Conservation (phyloP, 2,329 filamentous ascomycete species). For the Simplicillium sp. region DNA sequence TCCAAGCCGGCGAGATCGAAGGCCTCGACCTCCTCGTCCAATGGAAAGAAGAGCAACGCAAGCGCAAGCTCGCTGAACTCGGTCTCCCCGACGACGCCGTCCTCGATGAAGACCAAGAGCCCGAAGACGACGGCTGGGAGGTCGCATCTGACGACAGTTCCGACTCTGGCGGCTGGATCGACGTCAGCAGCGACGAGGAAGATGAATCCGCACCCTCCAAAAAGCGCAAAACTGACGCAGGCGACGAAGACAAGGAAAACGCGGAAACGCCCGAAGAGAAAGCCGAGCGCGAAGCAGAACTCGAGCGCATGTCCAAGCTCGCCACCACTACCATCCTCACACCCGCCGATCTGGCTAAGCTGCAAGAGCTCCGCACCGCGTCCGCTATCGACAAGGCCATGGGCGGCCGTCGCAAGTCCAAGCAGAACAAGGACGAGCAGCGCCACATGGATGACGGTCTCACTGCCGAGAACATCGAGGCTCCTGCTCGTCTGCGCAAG, state of each 20-base stretch:
- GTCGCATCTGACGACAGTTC: conserved; percentile 49
- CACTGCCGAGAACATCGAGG: conserved; percentile 86
- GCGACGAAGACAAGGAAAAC: conserved; percentile 14
- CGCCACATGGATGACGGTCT: conserved; percentile 80
- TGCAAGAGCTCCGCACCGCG: conserved; percentile 74
- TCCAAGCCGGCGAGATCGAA: conserved; percentile 73
- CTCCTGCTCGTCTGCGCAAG: conserved; percentile 72
- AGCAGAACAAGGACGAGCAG: conserved; percentile 35
- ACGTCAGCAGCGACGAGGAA: conserved; percentile 77
- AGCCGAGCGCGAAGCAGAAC: conserved; percentile 30
- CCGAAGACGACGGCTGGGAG: conserved; percentile 51
- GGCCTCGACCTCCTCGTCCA: conserved; percentile 84
- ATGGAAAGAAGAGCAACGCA: conserved; percentile 87
- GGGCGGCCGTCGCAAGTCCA: conserved; percentile 34
- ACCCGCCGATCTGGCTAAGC: conserved; percentile 89
- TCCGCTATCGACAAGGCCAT: conserved; percentile 60
- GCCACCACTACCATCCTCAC: conserved; percentile 93
- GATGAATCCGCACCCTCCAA: conserved; percentile 57
- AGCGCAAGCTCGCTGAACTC: conserved; percentile 60
- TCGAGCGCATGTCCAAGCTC: conserved; percentile 55
- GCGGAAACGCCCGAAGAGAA: conserved; percentile 33
- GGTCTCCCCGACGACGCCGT: conserved; percentile 55
- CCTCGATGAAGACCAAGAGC: conserved; percentile 47
- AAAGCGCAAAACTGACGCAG: conserved; percentile 25
- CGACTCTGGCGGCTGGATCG: conserved; percentile 86